A percentile compares a stretch with the other conserved stretches of the same genome.
Conservation (phyloP, 306 rosid species). For the Vicia sativa region DNA sequence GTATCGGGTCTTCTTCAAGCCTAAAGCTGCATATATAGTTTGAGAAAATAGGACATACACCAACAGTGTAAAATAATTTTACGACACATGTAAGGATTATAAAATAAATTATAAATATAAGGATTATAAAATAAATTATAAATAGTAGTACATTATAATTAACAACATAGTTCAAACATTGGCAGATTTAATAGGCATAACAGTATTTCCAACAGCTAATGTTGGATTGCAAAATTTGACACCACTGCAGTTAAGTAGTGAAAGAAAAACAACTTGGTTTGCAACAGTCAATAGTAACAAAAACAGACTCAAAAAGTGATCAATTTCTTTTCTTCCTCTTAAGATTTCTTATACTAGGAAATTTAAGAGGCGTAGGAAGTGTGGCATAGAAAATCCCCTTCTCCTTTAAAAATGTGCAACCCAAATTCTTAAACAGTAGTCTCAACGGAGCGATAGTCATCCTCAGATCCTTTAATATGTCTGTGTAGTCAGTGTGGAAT, state of each 20-base stretch:
- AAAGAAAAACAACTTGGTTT: slow-evolving; percentile 9
- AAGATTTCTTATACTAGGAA: slow-evolving; percentile 50
- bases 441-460: slow-evolving; percentile 34
- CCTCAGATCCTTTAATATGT: slow-evolving; percentile 80
- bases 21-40: background rate
- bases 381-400: slow-evolving; percentile 31
- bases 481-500: slow-evolving; percentile 56
- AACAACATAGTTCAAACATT: slow-evolving; percentile 2
- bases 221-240: slow-evolving; percentile 31
- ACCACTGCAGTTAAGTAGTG: background rate
- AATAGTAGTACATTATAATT: background rate
- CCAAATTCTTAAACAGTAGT: slow-evolving; percentile 54
- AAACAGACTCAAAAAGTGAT: background rate
- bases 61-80: no score
- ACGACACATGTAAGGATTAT: background rate
- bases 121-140: background rate
- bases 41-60: no score
- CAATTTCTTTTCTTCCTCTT: slow-evolving; percentile 37
- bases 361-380: slow-evolving; percentile 72
- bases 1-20: slow-evolving; percentile 2
- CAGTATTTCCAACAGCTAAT: background rate
- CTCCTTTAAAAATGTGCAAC: slow-evolving; percentile 59
- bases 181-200: background rate
- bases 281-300: slow-evolving; percentile 12
- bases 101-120: background rate